Percentiles rank a stretch among this genome's conserved stretches.
phyloP scores from a whole-genome alignment of 2,329 filamentous ascomycete genomes.

The Colletotrichum aenigma region DNA sequence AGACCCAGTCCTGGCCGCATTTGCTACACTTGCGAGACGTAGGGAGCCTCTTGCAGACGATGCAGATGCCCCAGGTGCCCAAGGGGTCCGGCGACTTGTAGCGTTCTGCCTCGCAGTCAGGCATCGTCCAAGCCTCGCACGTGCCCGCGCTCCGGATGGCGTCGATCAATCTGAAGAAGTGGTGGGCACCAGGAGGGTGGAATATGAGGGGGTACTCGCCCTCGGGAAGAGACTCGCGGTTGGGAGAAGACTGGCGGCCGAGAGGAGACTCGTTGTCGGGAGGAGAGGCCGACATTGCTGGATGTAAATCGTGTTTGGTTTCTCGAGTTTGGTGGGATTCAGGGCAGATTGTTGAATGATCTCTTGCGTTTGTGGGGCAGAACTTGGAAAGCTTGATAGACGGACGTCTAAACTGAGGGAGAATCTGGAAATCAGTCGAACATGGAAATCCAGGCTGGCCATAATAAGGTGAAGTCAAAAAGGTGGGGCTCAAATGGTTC shows the following conservation, averaged over 20 bases:
- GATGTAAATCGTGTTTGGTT: neutral
- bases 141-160: neutral
- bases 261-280: neutral
- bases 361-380: neutral
- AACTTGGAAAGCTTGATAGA: neutral
- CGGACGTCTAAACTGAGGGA: rapidly evolving
- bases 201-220: neutral
- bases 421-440: neutral
- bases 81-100: neutral
- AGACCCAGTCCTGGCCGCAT: neutral
- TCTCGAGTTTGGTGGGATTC: neutral
- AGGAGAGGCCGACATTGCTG: neutral
- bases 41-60: neutral
- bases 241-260: neutral
- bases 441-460: neutral
- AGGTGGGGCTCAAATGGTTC: neutral
- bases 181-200: neutral
- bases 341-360: neutral
- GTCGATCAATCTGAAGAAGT: neutral
- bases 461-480: neutral
- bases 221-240: neutral
- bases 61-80: neutral
- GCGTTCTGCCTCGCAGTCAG: neutral
- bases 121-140: neutral
- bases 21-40: neutral